These are phyloP conservation scores for Trichoderma breve DNA, from an alignment of 2,329 filamentous ascomycete genomes.

Conservation along the genomic window DNA sequence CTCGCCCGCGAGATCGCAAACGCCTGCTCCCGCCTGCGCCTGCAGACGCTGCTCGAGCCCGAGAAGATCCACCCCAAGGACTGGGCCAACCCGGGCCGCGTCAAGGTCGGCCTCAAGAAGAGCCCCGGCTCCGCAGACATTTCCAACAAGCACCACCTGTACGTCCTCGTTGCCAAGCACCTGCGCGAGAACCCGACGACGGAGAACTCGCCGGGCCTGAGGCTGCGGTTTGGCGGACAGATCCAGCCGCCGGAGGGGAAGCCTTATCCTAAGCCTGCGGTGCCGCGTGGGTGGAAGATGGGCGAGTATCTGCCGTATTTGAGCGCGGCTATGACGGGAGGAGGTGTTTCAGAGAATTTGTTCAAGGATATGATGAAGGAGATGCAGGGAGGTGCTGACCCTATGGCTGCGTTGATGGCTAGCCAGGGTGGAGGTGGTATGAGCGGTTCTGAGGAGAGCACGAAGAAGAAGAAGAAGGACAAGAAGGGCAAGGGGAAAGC, in stretches of 20 bases:
- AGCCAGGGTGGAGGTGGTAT: conserved; percentile 32
- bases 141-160: conserved; percentile 83
- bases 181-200: conserved; percentile 76
- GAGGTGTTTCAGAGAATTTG: conserved; percentile 90
- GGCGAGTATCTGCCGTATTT: conserved; percentile 79
- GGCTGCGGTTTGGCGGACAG: conserved; percentile 70
- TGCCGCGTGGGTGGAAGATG: conserved; percentile 91
- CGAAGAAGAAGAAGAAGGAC: conserved; percentile 46
- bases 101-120: conserved; percentile 66
- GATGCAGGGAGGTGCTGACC: conserved; percentile 61
- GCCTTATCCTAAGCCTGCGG: conserved; percentile 67
- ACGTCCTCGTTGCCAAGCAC: conserved; percentile 73
- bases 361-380: conserved; percentile 97
- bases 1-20: conserved; percentile 86
- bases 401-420: conserved; percentile 45
- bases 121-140: conserved; percentile 41
- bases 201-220: conserved; percentile 63
- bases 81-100: conserved; percentile 93
- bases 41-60: conserved; percentile 80
- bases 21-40: conserved; percentile 71
- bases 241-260: conserved; percentile 61
- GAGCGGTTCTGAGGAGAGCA: conserved; percentile 24
- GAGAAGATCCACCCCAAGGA: conserved; percentile 93
- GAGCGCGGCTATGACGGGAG: conserved; percentile 85
- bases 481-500: conserved; percentile 47